Evolutionary conservation across 2,329 filamentous ascomycete genomes (phyloP), one percentile per base, ranked within the genome.

Genomic region (Tolypocladium nubicola): DNA sequence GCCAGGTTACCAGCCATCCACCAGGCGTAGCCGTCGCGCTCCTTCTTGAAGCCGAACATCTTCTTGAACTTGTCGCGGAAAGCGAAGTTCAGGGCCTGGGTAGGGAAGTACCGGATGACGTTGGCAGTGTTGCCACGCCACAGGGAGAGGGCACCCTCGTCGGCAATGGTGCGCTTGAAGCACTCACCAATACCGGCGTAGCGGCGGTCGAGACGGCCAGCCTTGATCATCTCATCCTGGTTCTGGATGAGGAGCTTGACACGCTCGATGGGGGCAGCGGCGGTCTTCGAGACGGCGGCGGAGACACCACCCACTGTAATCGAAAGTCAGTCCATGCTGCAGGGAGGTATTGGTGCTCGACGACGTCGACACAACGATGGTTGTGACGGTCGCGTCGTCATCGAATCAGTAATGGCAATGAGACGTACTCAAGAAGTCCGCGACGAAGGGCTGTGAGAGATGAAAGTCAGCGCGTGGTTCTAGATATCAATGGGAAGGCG

Each of bases 11-110:
- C 94, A 68, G 83, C 85, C 94, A 99, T 97, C 94, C 94, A 99
- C 88, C 92, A 91, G 76, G 80, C 83, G 80, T 99, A 99, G 74
- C 94, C 94, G 78, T 99, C 94, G 81, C 87, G 88, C 65, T 99
- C 94, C 89, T 97, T 97, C 91, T 97, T 99, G 91, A 90, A 99
- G 76, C 90, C 89, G 88, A 99, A 99, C 92, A 99, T 95, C 75
- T 88, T 85, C 91, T 99, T 99, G 91, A 97, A 99, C 87, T 95
- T 97, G 81, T 99, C 94, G 80, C 94, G 94, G 94, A 99, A 99
- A 77, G 94, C 94, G 76, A 99, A 99, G 92, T 99, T 99, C 78
- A 99, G 85, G 73, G 94, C 94, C 87, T 99, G 94, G 78, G 94
- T 99, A 70, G 94, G 94, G 90, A 99, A 99, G 85, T 99, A 99